phyloP scores from a whole-genome alignment of 176 grass and related monocot species.

The Bolboschoenus planiculmis region DNA sequence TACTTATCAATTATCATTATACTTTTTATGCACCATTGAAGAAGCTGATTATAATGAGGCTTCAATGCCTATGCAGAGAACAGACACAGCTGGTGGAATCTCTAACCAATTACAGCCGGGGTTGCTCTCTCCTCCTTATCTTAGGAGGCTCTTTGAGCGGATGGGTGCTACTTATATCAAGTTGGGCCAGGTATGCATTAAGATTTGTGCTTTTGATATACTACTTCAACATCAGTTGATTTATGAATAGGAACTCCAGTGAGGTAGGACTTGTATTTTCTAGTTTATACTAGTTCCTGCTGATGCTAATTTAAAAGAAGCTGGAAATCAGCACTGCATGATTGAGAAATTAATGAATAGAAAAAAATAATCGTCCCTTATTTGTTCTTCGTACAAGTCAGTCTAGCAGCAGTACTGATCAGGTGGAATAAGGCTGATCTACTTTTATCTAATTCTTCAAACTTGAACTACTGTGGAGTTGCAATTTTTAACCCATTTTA shows the following conservation, averaged over 20 bases:
- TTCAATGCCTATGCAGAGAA: conserved; percentile 44
- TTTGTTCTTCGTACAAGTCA: neutral
- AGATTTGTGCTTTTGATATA: neutral
- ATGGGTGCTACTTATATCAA: conserved; percentile 99
- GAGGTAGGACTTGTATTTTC: neutral
- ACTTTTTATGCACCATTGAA: neutral
- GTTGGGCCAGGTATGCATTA: conserved; percentile 66
- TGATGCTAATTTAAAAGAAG: neutral
- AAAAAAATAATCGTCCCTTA: neutral
- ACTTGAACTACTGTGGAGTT: neutral
- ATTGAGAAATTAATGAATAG: neutral
- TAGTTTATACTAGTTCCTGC: neutral
- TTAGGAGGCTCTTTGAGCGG: conserved; percentile 75
- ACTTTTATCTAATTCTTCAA: neutral
- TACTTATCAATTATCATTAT: neutral
- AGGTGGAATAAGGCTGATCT: neutral
- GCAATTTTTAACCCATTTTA: neutral
- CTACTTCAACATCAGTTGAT: neutral
- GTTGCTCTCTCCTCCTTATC: conserved; percentile 84
- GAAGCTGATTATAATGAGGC: neutral
- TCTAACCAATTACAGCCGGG: conserved; percentile 54
- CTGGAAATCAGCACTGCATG: neutral
- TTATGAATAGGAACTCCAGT: neutral
- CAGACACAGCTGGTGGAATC: conserved; percentile 49
- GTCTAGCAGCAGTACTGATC: neutral